Base-by-base conservation (phyloP, 2,329 filamentous ascomycete species). In the Dryadomyces quercus-mongolicae region DNA sequence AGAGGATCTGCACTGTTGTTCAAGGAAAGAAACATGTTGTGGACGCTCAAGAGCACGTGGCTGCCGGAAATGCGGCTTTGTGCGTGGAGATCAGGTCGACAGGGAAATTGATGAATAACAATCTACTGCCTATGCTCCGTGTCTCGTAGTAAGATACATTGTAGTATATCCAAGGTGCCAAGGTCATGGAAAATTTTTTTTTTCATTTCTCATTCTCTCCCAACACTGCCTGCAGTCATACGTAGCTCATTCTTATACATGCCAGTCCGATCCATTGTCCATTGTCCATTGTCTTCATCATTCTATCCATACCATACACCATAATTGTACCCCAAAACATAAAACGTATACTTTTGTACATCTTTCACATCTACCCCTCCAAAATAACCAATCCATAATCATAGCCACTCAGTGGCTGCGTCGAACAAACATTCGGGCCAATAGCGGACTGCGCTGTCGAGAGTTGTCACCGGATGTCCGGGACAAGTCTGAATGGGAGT, bases 401-500 rank as follows among this genome's bases (percentile, higher is more conserved):
- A 31, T 21, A 12, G n/a, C 43, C 43, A 46, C 3, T 53, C 38
- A 60, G 43, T 58, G 52, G 42, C 56, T 60, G 4, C 58, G 57
- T 15, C 59, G 57, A n/a, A 59, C 56, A 59, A 60, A 60, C 59
- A 60, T 60, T 8, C 59, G 57, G 9, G 54, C 52, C 34, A 60
- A 25, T 21, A 60, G 36, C 9, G 56, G 56, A 3, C 53, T 56
- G n/a, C 54, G 57, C 34, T 54, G 56, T n/a, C 36, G 52, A 2
- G 48, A 5, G 5, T 57, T 52, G 10, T 56, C 55, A 18, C 20
- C 20, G 13, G 58, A 56, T 25, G 49, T 36, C 2, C 54, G 46
- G 18, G 51, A 51, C 2, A 54, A 54, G 8, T 46, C 25, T 5
- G 40, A 16, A 13, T 45, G 44, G 21, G 5, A 7, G 1, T 51